phyloP scores from a whole-genome alignment of 2,329 filamentous ascomycete genomes.

The Aspergillus melleus region DNA sequence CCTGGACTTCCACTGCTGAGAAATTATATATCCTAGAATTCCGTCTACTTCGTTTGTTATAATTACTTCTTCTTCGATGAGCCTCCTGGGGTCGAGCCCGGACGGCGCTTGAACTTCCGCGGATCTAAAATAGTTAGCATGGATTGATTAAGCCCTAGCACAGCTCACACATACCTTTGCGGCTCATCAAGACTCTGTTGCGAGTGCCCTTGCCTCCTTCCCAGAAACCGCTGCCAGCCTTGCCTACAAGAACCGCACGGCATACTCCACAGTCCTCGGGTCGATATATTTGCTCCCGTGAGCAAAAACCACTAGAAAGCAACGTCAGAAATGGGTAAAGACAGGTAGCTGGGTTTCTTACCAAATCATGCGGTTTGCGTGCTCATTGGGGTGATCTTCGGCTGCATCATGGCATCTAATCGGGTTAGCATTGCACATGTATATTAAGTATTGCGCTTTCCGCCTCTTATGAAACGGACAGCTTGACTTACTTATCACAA shows the following conservation, averaged over 20 bases:
- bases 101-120: constrained; percentile 67
- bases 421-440: constrained; percentile 5
- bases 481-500: constrained; percentile 52
- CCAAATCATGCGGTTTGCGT: constrained; percentile 82
- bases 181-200: constrained; percentile 68
- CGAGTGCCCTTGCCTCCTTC: constrained; percentile 83
- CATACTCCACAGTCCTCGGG: constrained; percentile 76
- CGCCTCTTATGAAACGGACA: too few species aligned
- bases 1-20: not conserved
- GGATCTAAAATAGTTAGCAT: constrained; percentile 53
- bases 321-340: constrained; percentile 3
- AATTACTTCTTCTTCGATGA: constrained; percentile 32
- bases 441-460: not conserved
- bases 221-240: constrained; percentile 72
- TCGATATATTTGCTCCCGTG: constrained; percentile 75
- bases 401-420: constrained; percentile 69
- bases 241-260: constrained; percentile 67
- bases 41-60: not conserved
- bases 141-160: not conserved
- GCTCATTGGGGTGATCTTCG: constrained; percentile 73
- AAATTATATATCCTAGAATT: not conserved
- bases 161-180: constrained; percentile 53
- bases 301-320: constrained; percentile 62
- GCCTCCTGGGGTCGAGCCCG: constrained; percentile 38
- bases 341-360: constrained; percentile 25